Evolutionary conservation across 768 basidiomycete genomes (phyloP), one percentile per base, ranked within the genome.

Genomic region (Collybiopsis luxurians): DNA sequence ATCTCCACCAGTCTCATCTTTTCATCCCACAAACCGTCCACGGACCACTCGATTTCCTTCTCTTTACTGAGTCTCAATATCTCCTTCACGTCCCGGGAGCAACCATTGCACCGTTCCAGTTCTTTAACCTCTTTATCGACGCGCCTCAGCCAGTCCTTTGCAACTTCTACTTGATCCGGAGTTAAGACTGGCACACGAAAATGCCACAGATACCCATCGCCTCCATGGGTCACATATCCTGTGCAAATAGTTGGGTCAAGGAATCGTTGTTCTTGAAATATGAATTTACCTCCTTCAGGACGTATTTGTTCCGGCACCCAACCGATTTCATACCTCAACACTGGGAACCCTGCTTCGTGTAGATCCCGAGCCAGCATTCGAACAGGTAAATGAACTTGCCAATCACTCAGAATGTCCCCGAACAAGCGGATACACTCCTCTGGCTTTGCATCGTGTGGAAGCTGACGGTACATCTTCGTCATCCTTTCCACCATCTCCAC

Each of bases 141-240:
- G 6, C 71, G 72, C 40, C 79, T 68, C 15, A 89, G 65, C 86
- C 87, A 92, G 2, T 62, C 69, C 38, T 77, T 73, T 0, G 87
- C 85, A 13, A 82, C 63, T 0, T 66, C 63, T 7, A 73, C 66
- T 60, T 90, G 80, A 3, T 76, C 62, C 0, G 69, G 57, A 3
- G 73, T 69, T 56, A 92, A 66, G n/a, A 63, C 66, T 4, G 84
- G 80, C 0, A 76, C 58, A 4, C 83, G 76, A 15, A 90, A 71
- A 1, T 84, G 77, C 83, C 88, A 91, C 15, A 90, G 51, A 26
- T 71, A 58, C 5, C 84, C 75, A 61, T 92, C 90, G 7, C 81
- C 80, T 4, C 73, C 87, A 61, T 92, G 90, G 0, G 87, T 89
- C 5, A 90, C 84, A 53, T 84, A 82, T 1, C 86, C 87, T 89